Evolutionary conservation across 805 yeast species (phyloP).

Genomic region (Ogataea pignaliae): DNA sequence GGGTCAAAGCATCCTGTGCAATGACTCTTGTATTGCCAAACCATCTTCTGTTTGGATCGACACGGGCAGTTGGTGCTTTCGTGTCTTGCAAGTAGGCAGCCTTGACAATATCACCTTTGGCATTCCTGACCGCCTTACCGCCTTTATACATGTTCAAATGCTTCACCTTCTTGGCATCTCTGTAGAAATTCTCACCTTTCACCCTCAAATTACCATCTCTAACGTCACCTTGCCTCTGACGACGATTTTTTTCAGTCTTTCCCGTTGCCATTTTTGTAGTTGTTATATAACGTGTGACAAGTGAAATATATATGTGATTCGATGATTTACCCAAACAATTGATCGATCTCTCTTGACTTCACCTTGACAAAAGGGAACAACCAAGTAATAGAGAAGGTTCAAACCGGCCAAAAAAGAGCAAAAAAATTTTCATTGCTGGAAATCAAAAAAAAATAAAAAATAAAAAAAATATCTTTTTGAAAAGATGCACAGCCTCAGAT

Average conservation of each 20-base stretch:
- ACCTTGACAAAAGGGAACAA: too few species aligned
- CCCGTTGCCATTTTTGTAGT: slow-evolving; percentile 83
- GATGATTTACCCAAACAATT: too few species aligned
- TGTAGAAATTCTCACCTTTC: slow-evolving; percentile 94
- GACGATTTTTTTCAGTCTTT: slow-evolving; percentile 86
- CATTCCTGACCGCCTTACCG: slow-evolving; percentile 83
- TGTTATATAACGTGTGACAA: not conserved
- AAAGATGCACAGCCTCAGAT: too few species aligned
- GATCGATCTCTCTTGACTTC: too few species aligned
- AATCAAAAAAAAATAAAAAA: too few species aligned
- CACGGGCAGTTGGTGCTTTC: slow-evolving; percentile 85
- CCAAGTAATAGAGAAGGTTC: too few species aligned
- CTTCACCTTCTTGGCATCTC: slow-evolving; percentile 89
- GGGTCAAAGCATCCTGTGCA: slow-evolving; percentile 92
- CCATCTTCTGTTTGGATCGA: slow-evolving; percentile 96
- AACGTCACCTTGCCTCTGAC: slow-evolving; percentile 74
- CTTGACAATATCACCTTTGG: slow-evolving; percentile 77
- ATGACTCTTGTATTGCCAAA: slow-evolving; percentile 96
- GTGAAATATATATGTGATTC: too few species aligned
- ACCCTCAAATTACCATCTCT: slow-evolving; percentile 89
- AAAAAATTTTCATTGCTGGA: too few species aligned
- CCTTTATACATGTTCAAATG: slow-evolving; percentile 89
- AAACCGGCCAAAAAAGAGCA: too few species aligned
- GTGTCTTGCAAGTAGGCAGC: slow-evolving; percentile 89
- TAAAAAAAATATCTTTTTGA: too few species aligned